A percentile compares a stretch with the other conserved stretches of the same genome.
Evolutionary conservation across 495 filamentous ascomycete genomes (phyloP).

Genomic region (Penicillium atrosanguineum): DNA sequence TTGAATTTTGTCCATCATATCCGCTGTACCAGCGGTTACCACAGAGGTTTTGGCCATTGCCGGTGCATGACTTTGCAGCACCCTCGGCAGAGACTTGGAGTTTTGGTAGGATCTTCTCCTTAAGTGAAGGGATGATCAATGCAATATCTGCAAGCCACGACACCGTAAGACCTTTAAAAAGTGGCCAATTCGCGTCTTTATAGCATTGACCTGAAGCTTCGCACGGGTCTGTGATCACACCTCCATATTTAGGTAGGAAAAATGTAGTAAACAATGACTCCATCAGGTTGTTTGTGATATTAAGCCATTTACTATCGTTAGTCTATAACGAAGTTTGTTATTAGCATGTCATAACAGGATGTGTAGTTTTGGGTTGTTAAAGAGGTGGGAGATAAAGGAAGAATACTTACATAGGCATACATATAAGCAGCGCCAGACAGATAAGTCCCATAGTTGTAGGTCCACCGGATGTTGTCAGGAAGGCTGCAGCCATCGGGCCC

Average conservation of each 20-base stretch:
- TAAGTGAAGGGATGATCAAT: conserved; percentile 62
- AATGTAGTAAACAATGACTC: conserved; percentile 37
- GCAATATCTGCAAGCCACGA: conserved; percentile 73
- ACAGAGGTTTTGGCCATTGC: conserved; percentile 61
- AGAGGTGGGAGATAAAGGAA: too few species aligned
- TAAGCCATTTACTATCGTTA: conserved; percentile 46
- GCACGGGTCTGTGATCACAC: conserved; percentile 62
- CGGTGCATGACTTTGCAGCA: conserved; percentile 65
- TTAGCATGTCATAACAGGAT: background rate
- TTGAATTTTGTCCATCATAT: conserved; percentile 56
- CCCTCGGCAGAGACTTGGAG: conserved; percentile 63
- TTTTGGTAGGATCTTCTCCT: conserved; percentile 59
- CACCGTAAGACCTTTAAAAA: conserved; percentile 77
- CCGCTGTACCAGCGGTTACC: conserved; percentile 70
- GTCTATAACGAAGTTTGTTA: conserved; percentile 19
- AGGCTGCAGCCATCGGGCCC: conserved; percentile 45
- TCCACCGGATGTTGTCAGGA: conserved; percentile 59
- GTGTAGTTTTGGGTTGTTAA: too few species aligned
- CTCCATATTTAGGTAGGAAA: conserved; percentile 56
- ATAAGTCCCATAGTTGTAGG: conserved; percentile 67
- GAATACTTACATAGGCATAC: conserved; percentile 57
- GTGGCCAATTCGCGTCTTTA: conserved; percentile 65
- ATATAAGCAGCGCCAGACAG: conserved; percentile 67
- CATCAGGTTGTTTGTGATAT: conserved; percentile 50
- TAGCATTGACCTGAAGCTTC: conserved; percentile 32